Conservation (phyloP, 2,329 filamentous ascomycete genomes). For the Plenodomus biglobosus region DNA sequence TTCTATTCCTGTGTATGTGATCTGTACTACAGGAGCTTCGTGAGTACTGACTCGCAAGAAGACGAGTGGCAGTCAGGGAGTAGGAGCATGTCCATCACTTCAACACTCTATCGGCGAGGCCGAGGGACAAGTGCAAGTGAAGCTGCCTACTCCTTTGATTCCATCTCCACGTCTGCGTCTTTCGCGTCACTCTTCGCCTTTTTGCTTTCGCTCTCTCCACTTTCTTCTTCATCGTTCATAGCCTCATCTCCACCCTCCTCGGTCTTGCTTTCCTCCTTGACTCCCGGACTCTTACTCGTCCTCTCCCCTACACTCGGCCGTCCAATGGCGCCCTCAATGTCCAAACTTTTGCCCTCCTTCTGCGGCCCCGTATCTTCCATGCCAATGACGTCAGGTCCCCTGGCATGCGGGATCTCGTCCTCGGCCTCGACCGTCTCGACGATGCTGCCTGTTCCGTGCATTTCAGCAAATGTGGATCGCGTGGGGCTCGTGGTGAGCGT, state of each 20-base stretch:
- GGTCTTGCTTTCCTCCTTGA: slow-evolving; percentile 1
- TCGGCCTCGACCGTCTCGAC: slow-evolving; percentile 45
- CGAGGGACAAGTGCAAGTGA: neutral
- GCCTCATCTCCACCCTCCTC: neutral
- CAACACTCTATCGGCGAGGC: neutral
- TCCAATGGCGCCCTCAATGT: slow-evolving; percentile 43
- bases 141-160: slow-evolving; percentile 10
- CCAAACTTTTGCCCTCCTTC: slow-evolving; percentile 56
- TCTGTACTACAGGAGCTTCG: too few species aligned
- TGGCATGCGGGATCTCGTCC: slow-evolving; percentile 71
- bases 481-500: slow-evolving; percentile 29
- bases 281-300: slow-evolving; percentile 31
- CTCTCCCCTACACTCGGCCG: slow-evolving; percentile 33
- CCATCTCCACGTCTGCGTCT: slow-evolving; percentile 10
- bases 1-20: too few species aligned
- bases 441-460: slow-evolving; percentile 34
- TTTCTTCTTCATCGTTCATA: slow-evolving; percentile 23
- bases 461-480: slow-evolving; percentile 30
- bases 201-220: slow-evolving; percentile 3
- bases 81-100: too few species aligned
- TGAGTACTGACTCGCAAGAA: too few species aligned
- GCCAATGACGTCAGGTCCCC: slow-evolving; percentile 82
- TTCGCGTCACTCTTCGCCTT: neutral
- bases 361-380: slow-evolving; percentile 82
- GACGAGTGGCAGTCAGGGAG: too few species aligned